Base-by-base conservation (phyloP, 768 basidiomycete species). In the Tricholoma sp. region DNA sequence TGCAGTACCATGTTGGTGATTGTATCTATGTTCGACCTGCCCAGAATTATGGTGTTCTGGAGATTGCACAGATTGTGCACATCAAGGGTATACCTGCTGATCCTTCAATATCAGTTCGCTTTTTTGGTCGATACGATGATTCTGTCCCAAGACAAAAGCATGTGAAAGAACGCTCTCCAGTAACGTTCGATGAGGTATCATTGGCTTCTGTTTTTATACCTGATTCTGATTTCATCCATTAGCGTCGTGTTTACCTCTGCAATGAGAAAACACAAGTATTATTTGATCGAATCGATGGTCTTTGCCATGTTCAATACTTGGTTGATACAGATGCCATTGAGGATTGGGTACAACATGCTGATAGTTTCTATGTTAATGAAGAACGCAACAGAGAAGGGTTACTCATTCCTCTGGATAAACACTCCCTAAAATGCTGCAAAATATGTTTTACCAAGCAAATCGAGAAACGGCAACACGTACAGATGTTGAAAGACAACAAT, bases 281-380 rank as follows among this genome's bases (percentile, higher is more conserved):
- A n/a, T 61, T 74, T 0, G 63, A 72, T 11, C 61, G 70, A 15
- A 66, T 89, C 44, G 78, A 82, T 53, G 86, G 86, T 0, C 73
- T 76, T 20, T 86, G 81, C 51, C 81, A 74, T 65, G 78, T 86
- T 11, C 65, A 69, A 8, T 69, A 74, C 36, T 62, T 76, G 2
- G 66, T 59, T 7, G 69, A 77, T 17, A 29, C 58, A 0, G 52
- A 60, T 1, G 70, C 72, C 9, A 75, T 80, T 32, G 70, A 77
- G 37, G 54, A 66, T 13, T 85, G 87, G 85, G 66, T 82, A 3
- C 39, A 63, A n/a, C 64, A 79, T 36, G 73, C 82, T 57, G 80
- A 89, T 60, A 84, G 86, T 57, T 89, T 77, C 61, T 85, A 80
- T 61, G 71, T 81, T 34, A 75, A 78, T 59, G 61, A 73, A 69